Base-by-base conservation (phyloP, 768 basidiomycete genomes). In the Neoboletus subvelutipes region DNA sequence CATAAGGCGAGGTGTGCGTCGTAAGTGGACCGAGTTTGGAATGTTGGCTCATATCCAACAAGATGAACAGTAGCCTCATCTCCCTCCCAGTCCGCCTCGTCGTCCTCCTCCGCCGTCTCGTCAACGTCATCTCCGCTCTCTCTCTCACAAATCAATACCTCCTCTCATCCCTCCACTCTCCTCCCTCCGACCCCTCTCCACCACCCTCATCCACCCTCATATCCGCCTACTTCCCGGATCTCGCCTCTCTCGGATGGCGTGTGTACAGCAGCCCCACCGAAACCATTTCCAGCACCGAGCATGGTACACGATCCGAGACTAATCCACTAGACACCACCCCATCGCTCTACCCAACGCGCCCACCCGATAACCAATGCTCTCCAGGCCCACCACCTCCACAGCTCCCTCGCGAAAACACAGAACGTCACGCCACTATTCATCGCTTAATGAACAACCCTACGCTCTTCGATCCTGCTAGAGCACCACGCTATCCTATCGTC, bases 401-500 rank as follows among this genome's bases (percentile, higher is more conserved):
- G 40, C 59, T 67, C 39, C 57, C 70, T 43, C 59, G 67, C 11
- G 66, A 58, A 47, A 59, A 59, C 31, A 22, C 58, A 31, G 33
- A 56, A 40, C 4, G 18, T n/a, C 68, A 70, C 31, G 87, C 86
- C 62, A 75, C 70, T 15, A 85, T 92, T 5, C 88, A 89, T 70
- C 79, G 79, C 51, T 75, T 98, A 5, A 83, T 97, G 64, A 75
- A 77, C 46, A 85, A 91, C 64, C 92, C 95, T 4, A 79, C 84
- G 0, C 78, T 98, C 29, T 89, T 83, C 62, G 83, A 94, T 59
- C 92, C 92, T 1, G 62, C 88, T 4, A 81, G 91, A 61, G 80
- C 79, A 5, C 94, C 97, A 2, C 85, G 96, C 7, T 85, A 92
- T 71, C 93, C 94, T 1, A 87, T 99, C 55, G 93, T 96, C 4